Evolutionary conservation across 1,284 basidiomycete genomes (phyloP).

Genomic region (Ustilago hordei): DNA sequence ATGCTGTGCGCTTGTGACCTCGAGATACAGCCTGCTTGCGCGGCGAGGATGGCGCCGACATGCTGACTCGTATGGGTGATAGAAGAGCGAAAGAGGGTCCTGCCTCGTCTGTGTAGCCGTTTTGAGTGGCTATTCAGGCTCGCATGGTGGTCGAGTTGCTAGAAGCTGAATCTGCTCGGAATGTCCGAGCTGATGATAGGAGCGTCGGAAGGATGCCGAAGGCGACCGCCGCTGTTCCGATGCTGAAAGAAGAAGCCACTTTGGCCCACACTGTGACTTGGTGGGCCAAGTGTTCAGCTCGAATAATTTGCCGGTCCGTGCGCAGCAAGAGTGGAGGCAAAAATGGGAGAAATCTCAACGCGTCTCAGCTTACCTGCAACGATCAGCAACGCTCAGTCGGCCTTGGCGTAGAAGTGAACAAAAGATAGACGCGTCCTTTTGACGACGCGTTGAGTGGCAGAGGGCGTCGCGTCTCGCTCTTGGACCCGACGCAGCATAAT

Average conservation of each 20-base stretch:
- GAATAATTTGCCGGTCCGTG: not conserved
- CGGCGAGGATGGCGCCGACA: slow-evolving; percentile 21
- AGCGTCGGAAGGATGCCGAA: not conserved
- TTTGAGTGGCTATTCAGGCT: not conserved
- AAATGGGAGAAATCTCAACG: not conserved
- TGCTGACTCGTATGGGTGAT: not conserved
- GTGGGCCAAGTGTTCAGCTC: not conserved
- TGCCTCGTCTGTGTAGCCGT: not conserved
- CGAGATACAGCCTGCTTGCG: slow-evolving; percentile 14
- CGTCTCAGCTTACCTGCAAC: slow-evolving; percentile 4
- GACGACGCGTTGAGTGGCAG: slow-evolving; percentile 21
- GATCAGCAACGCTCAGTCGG: not conserved
- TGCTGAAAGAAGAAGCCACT: not conserved
- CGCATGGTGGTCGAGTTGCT: slow-evolving; percentile 10
- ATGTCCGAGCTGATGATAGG: not conserved
- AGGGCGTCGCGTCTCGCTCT: slow-evolving; percentile 12
- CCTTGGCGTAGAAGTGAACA: not conserved
- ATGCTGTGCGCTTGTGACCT: slow-evolving; percentile 29
- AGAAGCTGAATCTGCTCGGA: not conserved
- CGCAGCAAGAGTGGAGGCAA: slow-evolving; percentile 1
- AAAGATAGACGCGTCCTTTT: not conserved
- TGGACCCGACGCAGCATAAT: not conserved
- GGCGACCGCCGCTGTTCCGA: not conserved
- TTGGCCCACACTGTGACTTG: not conserved
- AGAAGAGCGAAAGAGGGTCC: not conserved